Evolutionary conservation across 2,329 filamentous ascomycete species (phyloP).

Genomic region (Scedosporium apiospermum): DNA sequence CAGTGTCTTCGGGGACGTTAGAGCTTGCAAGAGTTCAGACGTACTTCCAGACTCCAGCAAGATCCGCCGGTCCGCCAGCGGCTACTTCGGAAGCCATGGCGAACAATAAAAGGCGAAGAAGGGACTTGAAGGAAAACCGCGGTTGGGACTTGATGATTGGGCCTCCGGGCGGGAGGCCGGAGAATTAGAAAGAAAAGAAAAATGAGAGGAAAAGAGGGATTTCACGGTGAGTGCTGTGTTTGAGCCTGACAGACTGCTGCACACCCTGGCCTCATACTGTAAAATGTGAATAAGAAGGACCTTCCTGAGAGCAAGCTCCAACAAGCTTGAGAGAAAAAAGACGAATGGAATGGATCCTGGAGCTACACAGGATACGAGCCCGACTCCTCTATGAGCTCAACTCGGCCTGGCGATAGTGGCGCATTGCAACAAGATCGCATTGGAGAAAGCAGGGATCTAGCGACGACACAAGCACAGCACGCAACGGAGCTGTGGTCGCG

Average conservation of each 20-base stretch:
- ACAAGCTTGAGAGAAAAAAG: not conserved
- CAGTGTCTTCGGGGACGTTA: not conserved
- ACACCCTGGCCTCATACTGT: not conserved
- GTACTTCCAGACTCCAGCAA: slow-evolving; percentile 11
- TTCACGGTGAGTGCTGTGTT: not conserved
- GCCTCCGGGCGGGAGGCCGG: not conserved
- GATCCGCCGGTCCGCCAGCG: not conserved
- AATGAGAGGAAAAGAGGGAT: not conserved
- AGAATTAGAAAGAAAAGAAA: not conserved
- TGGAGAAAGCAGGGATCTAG: slow-evolving; percentile 3
- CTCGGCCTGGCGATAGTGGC: slow-evolving; percentile 1
- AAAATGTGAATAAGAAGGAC: not conserved
- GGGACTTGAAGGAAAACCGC: not conserved
- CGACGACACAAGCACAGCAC: slow-evolving; percentile 4
- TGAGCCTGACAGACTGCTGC: not conserved
- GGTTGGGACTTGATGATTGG: not conserved
- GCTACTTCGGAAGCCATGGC: slow-evolving; percentile 4
- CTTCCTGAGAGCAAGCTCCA: not conserved
- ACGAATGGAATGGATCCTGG: not conserved
- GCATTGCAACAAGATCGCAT: slow-evolving; percentile 7
- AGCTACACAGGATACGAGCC: slow-evolving; percentile 5
- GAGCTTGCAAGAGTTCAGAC: not conserved
- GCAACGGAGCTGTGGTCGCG: slow-evolving; percentile 4
- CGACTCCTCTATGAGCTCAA: slow-evolving; percentile 4
- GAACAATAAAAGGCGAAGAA: not conserved